These are phyloP conservation scores for Aureobasidium melanogenum DNA, from an alignment of 2,329 filamentous ascomycete species.

Conservation along the genomic window DNA sequence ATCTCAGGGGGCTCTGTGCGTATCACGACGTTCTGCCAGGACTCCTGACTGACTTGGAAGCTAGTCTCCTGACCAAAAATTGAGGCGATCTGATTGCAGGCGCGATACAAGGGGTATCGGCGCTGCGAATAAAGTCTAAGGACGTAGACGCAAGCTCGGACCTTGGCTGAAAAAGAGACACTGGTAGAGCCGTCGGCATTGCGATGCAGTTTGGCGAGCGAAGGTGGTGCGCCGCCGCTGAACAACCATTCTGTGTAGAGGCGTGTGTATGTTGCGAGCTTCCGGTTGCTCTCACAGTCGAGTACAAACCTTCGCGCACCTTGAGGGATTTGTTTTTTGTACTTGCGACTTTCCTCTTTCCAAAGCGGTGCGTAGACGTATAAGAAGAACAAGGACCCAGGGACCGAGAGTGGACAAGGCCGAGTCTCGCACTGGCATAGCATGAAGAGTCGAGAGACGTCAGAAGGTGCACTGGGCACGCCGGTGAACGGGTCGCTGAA, in stretches of 20 bases:
- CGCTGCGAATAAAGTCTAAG: not conserved
- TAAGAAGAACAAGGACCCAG: not conserved
- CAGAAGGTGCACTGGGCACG: not conserved
- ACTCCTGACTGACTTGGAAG: not conserved
- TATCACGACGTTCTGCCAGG: not conserved
- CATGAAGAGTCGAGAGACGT: not conserved
- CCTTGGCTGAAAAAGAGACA: not conserved
- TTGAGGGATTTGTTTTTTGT: not conserved
- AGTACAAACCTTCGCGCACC: not conserved
- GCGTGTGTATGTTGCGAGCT: not conserved
- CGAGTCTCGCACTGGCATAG: not conserved
- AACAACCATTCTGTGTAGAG: conserved; percentile 8
- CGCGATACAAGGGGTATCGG: not conserved
- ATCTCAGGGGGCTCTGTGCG: not conserved
- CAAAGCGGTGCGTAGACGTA: not conserved
- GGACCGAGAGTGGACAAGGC: not conserved
- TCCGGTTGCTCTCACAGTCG: not conserved
- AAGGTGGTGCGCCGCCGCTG: not conserved
- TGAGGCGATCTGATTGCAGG: not conserved
- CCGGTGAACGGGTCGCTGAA: conserved; percentile 4
- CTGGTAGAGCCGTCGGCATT: not conserved
- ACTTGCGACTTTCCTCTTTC: not conserved
- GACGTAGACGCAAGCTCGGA: not conserved
- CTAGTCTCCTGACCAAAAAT: not conserved
- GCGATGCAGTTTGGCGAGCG: not conserved